A percentile compares a stretch with the other conserved stretches of the same genome.
Evolutionary conservation across 2,329 filamentous ascomycete genomes (phyloP).

Genomic region (Beauveria sp.): DNA sequence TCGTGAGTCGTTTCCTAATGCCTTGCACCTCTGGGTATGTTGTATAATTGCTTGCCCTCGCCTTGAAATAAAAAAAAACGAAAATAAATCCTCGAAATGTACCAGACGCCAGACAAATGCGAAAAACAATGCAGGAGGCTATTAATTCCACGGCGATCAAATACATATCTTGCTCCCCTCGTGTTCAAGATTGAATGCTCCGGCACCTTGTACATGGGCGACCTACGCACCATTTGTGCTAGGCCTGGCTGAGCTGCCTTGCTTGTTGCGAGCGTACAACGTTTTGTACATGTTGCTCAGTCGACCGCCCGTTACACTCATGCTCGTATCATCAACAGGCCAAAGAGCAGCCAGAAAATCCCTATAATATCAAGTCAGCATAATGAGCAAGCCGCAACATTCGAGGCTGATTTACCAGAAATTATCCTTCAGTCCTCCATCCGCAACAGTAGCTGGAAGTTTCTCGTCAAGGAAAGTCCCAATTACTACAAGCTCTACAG

Average conservation of each 20-base stretch:
- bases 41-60: constrained; percentile 15
- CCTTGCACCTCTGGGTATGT: constrained; percentile 23
- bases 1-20: constrained; percentile 15
- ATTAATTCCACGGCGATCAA: constrained; percentile 11
- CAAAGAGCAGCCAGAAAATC: constrained; percentile 38
- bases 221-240: constrained; percentile 26
- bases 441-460: constrained; percentile 33
- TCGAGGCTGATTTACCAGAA: constrained; percentile 37
- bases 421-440: constrained; percentile 38
- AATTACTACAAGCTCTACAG: constrained; percentile 52
- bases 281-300: constrained; percentile 38
- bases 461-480: constrained; percentile 52
- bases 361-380: constrained; percentile 21
- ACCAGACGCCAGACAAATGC: constrained; percentile 16
- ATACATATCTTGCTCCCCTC: constrained; percentile 8
- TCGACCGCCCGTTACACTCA: constrained; percentile 35
- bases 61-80: constrained; percentile 13
- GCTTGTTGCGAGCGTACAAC: constrained; percentile 27
- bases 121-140: constrained; percentile 13
- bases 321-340: constrained; percentile 38
- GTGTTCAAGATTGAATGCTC: constrained; percentile 4
- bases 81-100: constrained; percentile 18
- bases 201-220: neutral
- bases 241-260: constrained; percentile 21
- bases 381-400: neutral